These are phyloP conservation scores for Saxophila tyrrhenica DNA, from an alignment of 495 filamentous ascomycete species.

Conservation along the genomic window DNA sequence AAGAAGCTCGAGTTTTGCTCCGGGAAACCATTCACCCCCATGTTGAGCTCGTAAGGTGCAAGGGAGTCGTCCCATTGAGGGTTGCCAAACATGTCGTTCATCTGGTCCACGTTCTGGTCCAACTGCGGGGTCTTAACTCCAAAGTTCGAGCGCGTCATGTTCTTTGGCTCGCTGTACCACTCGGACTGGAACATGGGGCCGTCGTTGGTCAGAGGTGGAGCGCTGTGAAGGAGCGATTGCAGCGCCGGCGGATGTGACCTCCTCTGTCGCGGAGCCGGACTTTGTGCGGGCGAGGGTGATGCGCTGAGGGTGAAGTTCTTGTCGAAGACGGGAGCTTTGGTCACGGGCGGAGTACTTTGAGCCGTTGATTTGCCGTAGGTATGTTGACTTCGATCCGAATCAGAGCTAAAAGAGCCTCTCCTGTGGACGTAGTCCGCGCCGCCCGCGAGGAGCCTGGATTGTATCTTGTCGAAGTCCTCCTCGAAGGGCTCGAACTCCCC, in stretches of 20 bases:
- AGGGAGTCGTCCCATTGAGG: not conserved
- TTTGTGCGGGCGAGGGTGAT: slow-evolving; percentile 8
- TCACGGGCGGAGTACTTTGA: not conserved
- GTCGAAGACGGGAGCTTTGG: slow-evolving; percentile 1
- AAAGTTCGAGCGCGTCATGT: slow-evolving; percentile 4
- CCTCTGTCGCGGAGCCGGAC: slow-evolving; percentile 3
- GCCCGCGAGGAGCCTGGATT: slow-evolving; percentile 41
- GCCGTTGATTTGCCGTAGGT: slow-evolving; percentile 6
- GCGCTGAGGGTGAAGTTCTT: slow-evolving; percentile 10
- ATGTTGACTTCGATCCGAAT: slow-evolving; percentile 39
- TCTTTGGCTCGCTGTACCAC: slow-evolving; percentile 7
- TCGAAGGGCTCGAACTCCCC: slow-evolving; percentile 46
- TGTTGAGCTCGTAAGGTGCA: not conserved
- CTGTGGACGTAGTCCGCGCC: slow-evolving; percentile 36
- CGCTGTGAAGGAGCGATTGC: slow-evolving; percentile 1
- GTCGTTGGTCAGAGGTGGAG: slow-evolving; percentile 4
- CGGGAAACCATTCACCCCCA: not conserved
- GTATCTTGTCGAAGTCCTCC: slow-evolving; percentile 44
- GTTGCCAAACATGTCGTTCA: not conserved
- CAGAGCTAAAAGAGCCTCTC: slow-evolving; percentile 45
- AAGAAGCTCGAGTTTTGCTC: not conserved
- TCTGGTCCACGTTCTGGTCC: not conserved
- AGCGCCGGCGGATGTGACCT: not conserved
- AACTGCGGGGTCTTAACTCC: not conserved
- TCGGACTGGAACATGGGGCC: slow-evolving; percentile 13